Evolutionary conservation across 1,139 yeast genomes (phyloP), one percentile per base, ranked within the genome.

Genomic region (Zhuliangozyma parablackwelliae): DNA sequence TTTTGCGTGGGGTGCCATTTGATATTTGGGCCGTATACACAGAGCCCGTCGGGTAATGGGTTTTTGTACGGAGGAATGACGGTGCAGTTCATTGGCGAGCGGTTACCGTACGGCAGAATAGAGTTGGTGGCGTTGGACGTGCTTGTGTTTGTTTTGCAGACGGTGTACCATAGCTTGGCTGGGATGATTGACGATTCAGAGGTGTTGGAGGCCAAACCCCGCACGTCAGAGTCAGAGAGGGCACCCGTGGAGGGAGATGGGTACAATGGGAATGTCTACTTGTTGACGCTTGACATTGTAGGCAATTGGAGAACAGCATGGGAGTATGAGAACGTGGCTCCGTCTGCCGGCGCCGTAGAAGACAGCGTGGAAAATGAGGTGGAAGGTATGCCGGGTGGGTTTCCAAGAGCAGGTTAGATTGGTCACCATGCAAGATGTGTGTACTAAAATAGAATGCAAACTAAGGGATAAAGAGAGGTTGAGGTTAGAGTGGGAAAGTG

Each of bases 21-120:
- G 31, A 13, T 65, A 3, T 57, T 58, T 40, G 69, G 70, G 3
- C 49, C 46, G 3, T 55, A 55, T 36, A 41, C 33, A 5, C 37
- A 36, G n/a, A 39, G 52, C 24, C 45, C 45, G 7, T 33, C 47
- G 10, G 28, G 46, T 3, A 59, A 52, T 21, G 48, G 48, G 2
- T 53, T 46, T 33, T 49, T 65, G 10, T 59, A 65, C 40, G 75
- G 75, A 0, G 60, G 69, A 2, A 31, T 65, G 32, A 50, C 69
- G 2, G 44, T 69, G 5, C 69, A 67, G 41, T 69, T 69, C 41
- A 65, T 69, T 12, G 75, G 75, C 0, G 75, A 70, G 39, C 44
- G 62, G 30, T 38, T 54, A 10, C 65, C 72, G 1, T 50, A 29
- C 23, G 49, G 57, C 6, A 34, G 54, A 26, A 27, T 57, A 5